These are phyloP conservation scores for Diaporthe helianthi DNA, from an alignment of 2,329 filamentous ascomycete species.

Conservation along the genomic window DNA sequence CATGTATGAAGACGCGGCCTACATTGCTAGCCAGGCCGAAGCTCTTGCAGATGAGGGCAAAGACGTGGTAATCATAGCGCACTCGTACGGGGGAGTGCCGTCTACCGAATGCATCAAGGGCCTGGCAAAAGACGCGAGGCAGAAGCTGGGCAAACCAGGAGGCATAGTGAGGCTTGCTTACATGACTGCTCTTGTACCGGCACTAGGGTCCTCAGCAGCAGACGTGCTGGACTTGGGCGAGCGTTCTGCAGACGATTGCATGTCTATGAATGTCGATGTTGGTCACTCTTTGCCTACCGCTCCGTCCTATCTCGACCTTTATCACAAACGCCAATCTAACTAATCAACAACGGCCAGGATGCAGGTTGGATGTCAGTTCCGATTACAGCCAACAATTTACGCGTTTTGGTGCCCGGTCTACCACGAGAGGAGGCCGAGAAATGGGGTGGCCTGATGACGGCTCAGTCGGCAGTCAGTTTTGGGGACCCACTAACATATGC, in stretches of 20 bases:
- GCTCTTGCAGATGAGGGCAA: constrained; percentile 41
- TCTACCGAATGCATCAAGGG: neutral
- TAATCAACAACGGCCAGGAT: neutral
- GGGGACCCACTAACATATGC: neutral
- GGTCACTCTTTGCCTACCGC: neutral
- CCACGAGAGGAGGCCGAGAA: neutral
- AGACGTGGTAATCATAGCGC: neutral
- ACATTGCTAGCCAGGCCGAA: constrained; percentile 41
- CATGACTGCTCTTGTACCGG: neutral
- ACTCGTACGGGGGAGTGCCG: constrained; percentile 3
- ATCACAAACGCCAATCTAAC: neutral
- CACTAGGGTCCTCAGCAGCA: neutral
- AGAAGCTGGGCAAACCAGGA: neutral
- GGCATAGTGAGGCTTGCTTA: neutral
- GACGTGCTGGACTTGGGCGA: neutral
- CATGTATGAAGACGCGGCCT: constrained; percentile 43
- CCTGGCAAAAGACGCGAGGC: neutral
- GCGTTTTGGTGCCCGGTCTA: neutral
- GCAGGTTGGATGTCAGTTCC: constrained; percentile 2
- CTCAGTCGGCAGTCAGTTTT: neutral
- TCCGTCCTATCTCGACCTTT: neutral
- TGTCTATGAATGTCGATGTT: neutral
- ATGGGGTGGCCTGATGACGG: neutral
- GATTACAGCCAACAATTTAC: neutral
- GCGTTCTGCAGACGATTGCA: neutral